A percentile compares a stretch with the other conserved stretches of the same genome.
Conservation (phyloP, 164 flowering plant species). For the Sextonia rubra region DNA sequence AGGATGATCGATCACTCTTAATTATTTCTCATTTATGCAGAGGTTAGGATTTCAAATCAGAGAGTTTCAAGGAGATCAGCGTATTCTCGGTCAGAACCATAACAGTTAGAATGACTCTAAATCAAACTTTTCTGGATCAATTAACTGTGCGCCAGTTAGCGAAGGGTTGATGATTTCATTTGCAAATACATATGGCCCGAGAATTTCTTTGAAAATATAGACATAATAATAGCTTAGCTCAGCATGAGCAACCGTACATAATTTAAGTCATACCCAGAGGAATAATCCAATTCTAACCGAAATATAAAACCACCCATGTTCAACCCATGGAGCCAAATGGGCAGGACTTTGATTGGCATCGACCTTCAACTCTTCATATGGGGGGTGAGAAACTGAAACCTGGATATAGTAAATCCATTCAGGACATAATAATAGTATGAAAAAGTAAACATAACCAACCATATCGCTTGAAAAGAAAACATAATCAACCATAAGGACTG, state of each 20-base stretch:
- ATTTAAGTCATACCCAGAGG: slow-evolving; percentile 69
- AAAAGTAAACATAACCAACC: not conserved
- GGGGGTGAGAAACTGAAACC: slow-evolving; percentile 29
- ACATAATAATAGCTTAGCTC: not conserved
- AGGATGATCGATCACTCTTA: too few relatives aligned
- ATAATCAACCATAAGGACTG: not conserved
- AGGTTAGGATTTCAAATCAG: too few relatives aligned
- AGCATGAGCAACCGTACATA: not conserved
- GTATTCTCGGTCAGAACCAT: not conserved
- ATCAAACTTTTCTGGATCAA: not conserved
- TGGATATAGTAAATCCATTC: slow-evolving; percentile 15
- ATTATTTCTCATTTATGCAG: too few relatives aligned
- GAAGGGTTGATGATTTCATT: not conserved
- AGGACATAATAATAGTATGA: not conserved
- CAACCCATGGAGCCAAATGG: slow-evolving; percentile 38
- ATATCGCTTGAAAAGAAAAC: not conserved
- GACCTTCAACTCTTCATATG: slow-evolving; percentile 27
- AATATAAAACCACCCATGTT: slow-evolving; percentile 73
- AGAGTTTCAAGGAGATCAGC: not conserved
- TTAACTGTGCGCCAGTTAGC: not conserved
- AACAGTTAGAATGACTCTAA: not conserved
- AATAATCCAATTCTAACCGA: slow-evolving; percentile 80
- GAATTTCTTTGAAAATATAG: not conserved
- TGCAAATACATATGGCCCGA: not conserved
- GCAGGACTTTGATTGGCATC: slow-evolving; percentile 31